Evolutionary conservation across 495 filamentous ascomycete genomes (phyloP).

Genomic region (Penicillium nucicola): DNA sequence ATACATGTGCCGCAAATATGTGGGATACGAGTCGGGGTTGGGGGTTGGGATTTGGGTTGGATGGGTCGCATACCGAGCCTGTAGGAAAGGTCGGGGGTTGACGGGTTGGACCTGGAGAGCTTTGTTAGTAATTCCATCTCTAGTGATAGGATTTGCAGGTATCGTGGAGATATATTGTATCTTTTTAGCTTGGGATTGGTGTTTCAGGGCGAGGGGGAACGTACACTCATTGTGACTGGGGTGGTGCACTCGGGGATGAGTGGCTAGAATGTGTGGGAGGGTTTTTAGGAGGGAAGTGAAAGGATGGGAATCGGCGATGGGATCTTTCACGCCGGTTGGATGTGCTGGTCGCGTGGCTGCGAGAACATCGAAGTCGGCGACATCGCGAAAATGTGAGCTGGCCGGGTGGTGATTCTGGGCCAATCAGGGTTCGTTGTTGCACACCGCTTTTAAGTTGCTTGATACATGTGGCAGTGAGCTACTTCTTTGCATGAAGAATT

Average conservation of each 20-base stretch:
- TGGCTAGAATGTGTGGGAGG: background rate
- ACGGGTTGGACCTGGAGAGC: constrained; percentile 68
- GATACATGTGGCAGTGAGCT: too few relatives aligned
- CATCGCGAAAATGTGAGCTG: constrained; percentile 39
- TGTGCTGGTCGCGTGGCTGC: constrained; percentile 17
- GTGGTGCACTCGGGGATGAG: background rate
- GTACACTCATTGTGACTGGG: constrained; percentile 37
- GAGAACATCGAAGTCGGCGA: constrained; percentile 12
- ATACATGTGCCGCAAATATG: background rate
- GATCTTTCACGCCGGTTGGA: constrained; percentile 9
- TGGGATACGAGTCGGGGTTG: background rate
- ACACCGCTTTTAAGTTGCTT: too few relatives aligned
- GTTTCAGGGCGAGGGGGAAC: constrained; percentile 15
- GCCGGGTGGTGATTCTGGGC: constrained; percentile 15
- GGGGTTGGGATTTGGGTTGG: background rate
- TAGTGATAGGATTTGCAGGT: background rate
- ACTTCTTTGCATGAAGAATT: too few relatives aligned
- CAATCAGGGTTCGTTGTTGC: constrained; percentile 19
- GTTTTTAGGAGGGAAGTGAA: background rate
- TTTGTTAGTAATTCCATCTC: constrained; percentile 12
- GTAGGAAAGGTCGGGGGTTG: constrained; percentile 87
- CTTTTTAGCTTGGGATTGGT: constrained; percentile 11
- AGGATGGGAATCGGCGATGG: constrained; percentile 5
- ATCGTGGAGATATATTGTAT: background rate
- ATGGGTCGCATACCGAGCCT: constrained; percentile 64